These are phyloP conservation scores for Phytophthora palmivora DNA, from an alignment of 352 stramenopile genomes.

Conservation along the genomic window DNA sequence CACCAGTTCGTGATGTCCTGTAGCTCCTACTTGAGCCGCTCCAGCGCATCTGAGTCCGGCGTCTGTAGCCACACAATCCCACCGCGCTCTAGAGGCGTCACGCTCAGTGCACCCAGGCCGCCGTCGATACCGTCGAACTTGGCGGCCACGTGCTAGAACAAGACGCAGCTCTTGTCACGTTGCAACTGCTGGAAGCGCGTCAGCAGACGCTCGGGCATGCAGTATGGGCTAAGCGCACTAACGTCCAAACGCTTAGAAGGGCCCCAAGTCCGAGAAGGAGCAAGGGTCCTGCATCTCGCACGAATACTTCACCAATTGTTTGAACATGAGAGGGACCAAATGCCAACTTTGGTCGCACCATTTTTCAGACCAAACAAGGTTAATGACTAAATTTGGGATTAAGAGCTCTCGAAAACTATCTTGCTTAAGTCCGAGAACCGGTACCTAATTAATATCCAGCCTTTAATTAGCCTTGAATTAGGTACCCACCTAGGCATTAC, in stretches of 20 bases:
- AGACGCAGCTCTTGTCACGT: conserved; percentile 8
- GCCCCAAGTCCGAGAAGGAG: conserved; percentile 74
- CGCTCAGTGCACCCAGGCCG: conserved; percentile 46
- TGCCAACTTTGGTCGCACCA: too few species aligned
- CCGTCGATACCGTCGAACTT: conserved; percentile 69
- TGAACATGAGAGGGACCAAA: too few species aligned
- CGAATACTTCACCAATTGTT: too few species aligned
- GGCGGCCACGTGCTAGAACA: conserved; percentile 58
- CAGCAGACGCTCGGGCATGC: conserved; percentile 53
- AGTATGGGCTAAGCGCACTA: conserved; percentile 49
- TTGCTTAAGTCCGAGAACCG: too few species aligned
- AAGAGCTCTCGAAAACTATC: too few species aligned
- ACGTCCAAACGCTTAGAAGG: conserved; percentile 43
- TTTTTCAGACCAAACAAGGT: too few species aligned
- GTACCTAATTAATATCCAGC: too few species aligned
- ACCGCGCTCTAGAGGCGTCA: conserved; percentile 31
- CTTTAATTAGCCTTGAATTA: too few species aligned
- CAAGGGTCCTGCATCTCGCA: conserved; percentile 67
- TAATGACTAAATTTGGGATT: too few species aligned
- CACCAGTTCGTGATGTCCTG: conserved; percentile 60
- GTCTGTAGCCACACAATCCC: conserved; percentile 69
- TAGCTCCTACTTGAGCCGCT: conserved; percentile 59
- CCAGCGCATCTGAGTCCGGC: conserved; percentile 58
- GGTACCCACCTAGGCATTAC: too few species aligned
- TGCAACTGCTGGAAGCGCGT: conserved; percentile 45